Conservation (phyloP, 768 basidiomycete genomes). For the Suillus luteus region DNA sequence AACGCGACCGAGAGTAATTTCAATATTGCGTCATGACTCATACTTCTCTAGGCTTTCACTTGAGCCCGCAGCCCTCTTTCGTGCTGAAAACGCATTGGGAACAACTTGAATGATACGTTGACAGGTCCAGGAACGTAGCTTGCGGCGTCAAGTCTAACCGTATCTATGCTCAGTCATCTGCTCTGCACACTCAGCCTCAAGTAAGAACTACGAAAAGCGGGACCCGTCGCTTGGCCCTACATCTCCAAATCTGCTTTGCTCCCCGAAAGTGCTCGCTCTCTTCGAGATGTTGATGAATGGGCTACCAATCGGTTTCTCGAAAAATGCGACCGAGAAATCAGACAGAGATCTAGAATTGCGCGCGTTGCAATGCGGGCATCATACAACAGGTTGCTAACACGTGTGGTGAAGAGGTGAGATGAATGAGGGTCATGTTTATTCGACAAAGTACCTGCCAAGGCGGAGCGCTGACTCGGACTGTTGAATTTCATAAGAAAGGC, state of each 20-base stretch:
- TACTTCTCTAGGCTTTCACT: not conserved
- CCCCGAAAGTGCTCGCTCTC: not conserved
- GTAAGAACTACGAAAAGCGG: not conserved
- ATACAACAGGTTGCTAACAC: not conserved
- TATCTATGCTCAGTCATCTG: not conserved
- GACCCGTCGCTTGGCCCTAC: not conserved
- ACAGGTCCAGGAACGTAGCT: not conserved
- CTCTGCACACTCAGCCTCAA: not conserved
- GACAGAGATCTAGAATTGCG: not conserved
- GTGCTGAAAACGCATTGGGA: not conserved
- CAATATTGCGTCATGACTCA: not conserved
- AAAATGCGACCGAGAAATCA: not conserved
- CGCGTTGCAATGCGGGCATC: not conserved
- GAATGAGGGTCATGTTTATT: not conserved
- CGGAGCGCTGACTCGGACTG: too few relatives aligned
- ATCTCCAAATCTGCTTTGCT: not conserved
- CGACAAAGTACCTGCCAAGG: not conserved
- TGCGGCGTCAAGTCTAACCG: not conserved
- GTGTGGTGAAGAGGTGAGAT: not conserved
- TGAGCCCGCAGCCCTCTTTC: not conserved
- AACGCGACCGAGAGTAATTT: not conserved
- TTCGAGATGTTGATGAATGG: not conserved
- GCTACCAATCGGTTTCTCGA: not conserved
- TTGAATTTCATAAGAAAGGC: not conserved
- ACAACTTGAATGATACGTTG: not conserved